Evolutionary conservation across 129 eudicot species (phyloP).

Genomic region (Tagetes erecta): DNA sequence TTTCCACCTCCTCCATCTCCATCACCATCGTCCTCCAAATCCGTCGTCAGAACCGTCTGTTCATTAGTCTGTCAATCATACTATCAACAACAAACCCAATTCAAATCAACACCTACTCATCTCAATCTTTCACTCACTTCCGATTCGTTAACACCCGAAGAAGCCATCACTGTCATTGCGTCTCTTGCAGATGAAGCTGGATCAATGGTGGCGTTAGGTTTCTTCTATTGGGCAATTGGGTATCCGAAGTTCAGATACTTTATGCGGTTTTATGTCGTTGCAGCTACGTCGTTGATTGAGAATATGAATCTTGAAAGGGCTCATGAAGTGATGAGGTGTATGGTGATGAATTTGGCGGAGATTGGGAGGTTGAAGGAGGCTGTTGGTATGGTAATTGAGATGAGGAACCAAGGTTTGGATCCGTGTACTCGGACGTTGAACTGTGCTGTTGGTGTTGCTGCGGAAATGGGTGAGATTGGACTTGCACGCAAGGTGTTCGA

Average conservation of each 20-base stretch:
- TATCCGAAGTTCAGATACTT: slow-evolving; percentile 53
- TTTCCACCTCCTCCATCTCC: slow-evolving; percentile 31
- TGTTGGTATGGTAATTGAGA: slow-evolving; percentile 67
- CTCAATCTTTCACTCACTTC: slow-evolving; percentile 50
- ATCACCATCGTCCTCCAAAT: slow-evolving; percentile 43
- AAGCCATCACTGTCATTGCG: slow-evolving; percentile 77
- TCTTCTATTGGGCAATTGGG: slow-evolving; percentile 79
- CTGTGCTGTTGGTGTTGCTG: slow-evolving; percentile 44
- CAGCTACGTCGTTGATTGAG: slow-evolving; percentile 58
- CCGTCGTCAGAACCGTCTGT: slow-evolving; percentile 59
- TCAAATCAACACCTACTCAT: slow-evolving; percentile 46
- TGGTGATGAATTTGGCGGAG: slow-evolving; percentile 67
- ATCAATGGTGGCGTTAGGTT: slow-evolving; percentile 84
- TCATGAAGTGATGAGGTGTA: slow-evolving; percentile 71
- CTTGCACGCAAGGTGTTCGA: slow-evolving; percentile 82
- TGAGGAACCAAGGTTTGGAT: slow-evolving; percentile 76
- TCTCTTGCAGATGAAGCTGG: slow-evolving; percentile 84
- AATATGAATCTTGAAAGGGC: slow-evolving; percentile 67
- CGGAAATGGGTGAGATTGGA: slow-evolving; percentile 49
- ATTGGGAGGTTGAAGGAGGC: slow-evolving; percentile 88
- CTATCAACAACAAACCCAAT: slow-evolving; percentile 53
- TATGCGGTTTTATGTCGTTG: slow-evolving; percentile 75
- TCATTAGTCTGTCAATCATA: slow-evolving; percentile 74
- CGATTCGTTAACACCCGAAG: slow-evolving; percentile 57
- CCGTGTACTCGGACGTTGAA: slow-evolving; percentile 54